Evolutionary conservation across 768 basidiomycete species (phyloP), one percentile per base, ranked within the genome.

Genomic region (Phanerochaete carnosa): DNA sequence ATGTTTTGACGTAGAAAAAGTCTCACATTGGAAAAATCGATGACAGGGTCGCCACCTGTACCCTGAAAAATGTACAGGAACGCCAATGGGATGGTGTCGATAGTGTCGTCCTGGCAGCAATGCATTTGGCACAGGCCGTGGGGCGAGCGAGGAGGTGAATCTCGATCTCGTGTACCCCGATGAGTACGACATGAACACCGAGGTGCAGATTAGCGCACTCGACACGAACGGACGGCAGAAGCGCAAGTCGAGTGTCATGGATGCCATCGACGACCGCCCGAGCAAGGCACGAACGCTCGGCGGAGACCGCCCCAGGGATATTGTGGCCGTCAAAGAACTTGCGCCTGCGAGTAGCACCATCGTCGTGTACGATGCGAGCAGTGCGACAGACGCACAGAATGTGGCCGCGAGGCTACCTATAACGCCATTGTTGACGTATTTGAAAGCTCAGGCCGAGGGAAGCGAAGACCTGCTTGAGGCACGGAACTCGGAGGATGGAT

Each of bases 381-480:
- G 35, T 57, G 67, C 50, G 58, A 59, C 45, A 13, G 56, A 55
- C n/a, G 53, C 59, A 5, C 59, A 57, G 15, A 39, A 25, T 47
- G 25, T 69, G 1, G 61, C 70, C 15, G 69, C 75, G 22, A 67
- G 73, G n/a, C 68, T 92, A 55, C 82, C 84, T 1, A 72, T 84
- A 1, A 88, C 86, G 4, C 73, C 84, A 2, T 67, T 70, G 49
- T 64, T 66, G 51, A 72, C 62, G 16, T 67, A 64, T 54, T 57
- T 70, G 43, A 80, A 80, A 43, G 77, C 78, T 2, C 77, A 79
- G 23, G 78, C 89, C n/a, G 87, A 91, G 11, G 87, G 85, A 4
- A 80, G 77, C 29, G 86, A 86, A 3, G 84, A 90, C 57, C 67
- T 86, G 8, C 73, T 97, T 39, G 94, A 98, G 71, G 92, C 77